phyloP scores from a whole-genome alignment of 1,139 yeast species.

The Yamadazyma jaroonii region DNA sequence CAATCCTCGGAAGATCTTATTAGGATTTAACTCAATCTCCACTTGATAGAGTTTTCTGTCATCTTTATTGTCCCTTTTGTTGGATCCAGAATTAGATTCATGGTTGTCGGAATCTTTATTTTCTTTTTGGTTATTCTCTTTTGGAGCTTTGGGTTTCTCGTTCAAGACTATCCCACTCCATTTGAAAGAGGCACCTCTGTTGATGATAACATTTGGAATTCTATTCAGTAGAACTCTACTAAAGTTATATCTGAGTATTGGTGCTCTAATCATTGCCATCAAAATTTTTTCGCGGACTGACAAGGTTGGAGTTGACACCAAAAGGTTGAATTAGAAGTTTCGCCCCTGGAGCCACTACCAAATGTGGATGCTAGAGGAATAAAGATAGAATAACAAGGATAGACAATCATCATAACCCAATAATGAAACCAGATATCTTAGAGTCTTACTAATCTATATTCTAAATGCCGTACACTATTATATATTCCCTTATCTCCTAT shows the following conservation, averaged over 20 bases:
- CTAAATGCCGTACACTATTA: no score
- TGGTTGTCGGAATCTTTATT: background rate
- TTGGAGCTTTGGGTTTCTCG: background rate
- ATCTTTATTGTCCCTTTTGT: slow-evolving; percentile 12
- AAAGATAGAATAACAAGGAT: no score
- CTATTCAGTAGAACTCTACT: background rate
- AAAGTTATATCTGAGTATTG: background rate
- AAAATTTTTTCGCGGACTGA: background rate
- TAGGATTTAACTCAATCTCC: slow-evolving; percentile 25
- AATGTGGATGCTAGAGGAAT: no score
- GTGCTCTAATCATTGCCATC: slow-evolving; percentile 4
- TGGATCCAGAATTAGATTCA: background rate
- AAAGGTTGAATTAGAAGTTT: no score
- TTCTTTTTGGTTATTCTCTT: background rate
- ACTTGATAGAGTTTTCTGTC: slow-evolving; percentile 18
- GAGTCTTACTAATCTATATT: background rate
- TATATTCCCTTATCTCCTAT: no score
- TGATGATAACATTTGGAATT: background rate
- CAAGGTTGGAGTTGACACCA: no score
- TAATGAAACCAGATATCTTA: background rate
- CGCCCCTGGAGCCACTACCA: no score
- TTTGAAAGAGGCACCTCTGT: slow-evolving; percentile 1
- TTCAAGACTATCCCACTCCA: slow-evolving; percentile 3
- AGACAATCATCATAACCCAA: no score
- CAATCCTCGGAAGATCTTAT: slow-evolving; percentile 31